Percentiles rank a stretch among this genome's conserved stretches.
phyloP scores from a whole-genome alignment of 768 basidiomycete species.

The Termitomyces sp. region DNA sequence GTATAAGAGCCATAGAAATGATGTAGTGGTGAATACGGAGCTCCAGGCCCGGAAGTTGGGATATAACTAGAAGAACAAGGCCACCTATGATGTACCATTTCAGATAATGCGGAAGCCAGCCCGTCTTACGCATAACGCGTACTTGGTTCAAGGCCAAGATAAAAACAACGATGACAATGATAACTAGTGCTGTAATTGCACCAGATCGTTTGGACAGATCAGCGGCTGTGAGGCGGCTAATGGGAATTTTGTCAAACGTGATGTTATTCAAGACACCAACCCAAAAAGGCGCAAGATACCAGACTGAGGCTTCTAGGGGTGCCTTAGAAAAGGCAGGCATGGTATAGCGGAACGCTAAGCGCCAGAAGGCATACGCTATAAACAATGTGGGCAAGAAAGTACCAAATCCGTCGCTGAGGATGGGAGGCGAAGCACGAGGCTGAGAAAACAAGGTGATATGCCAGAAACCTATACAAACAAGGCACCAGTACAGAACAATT shows the following conservation, averaged over 20 bases:
- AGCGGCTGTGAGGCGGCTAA: conserved; percentile 65
- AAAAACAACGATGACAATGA: conserved; percentile 59
- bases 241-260: conserved; percentile 66
- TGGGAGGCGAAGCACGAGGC: conserved; percentile 60
- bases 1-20: conserved; percentile 66
- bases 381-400: conserved; percentile 77
- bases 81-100: conserved; percentile 71
- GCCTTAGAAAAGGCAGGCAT: conserved; percentile 62
- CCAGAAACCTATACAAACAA: conserved; percentile 86
- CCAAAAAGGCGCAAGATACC: conserved; percentile 79
- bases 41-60: conserved; percentile 61
- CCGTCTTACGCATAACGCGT: conserved; percentile 79
- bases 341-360: conserved; percentile 67
- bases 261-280: conserved; percentile 71
- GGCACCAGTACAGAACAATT: conserved; percentile 65
- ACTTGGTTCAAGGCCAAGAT: conserved; percentile 67
- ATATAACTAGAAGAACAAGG: conserved; percentile 58
- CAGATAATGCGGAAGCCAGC: conserved; percentile 74
- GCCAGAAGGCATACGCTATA: conserved; percentile 76
- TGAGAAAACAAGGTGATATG: conserved; percentile 79
- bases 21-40: conserved; percentile 84
- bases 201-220: conserved; percentile 65
- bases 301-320: conserved; percentile 68
- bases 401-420: conserved; percentile 65
- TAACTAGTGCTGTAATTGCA: conserved; percentile 60